These are phyloP conservation scores for Prillingera fragicola DNA, from an alignment of 1,284 basidiomycete genomes.

Conservation along the genomic window DNA sequence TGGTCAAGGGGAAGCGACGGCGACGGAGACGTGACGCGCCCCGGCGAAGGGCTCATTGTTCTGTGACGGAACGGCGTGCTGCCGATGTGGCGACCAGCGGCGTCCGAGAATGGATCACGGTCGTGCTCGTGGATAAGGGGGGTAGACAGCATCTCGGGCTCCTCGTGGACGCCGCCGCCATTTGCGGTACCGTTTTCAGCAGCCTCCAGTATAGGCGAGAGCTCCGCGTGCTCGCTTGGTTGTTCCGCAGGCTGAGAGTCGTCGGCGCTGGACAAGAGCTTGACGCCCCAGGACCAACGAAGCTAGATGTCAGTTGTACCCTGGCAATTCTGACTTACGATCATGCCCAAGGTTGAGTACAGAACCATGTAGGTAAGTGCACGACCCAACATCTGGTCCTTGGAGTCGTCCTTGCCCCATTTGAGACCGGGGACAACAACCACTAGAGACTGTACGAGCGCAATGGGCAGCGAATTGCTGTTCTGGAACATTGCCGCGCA, in stretches of 20 bases:
- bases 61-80: too few relatives aligned
- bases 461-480: slow-evolving; percentile 84
- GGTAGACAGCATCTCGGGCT: too few relatives aligned
- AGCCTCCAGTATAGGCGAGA: too few relatives aligned
- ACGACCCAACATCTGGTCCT: slow-evolving; percentile 82
- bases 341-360: slow-evolving; percentile 90
- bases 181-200: too few relatives aligned
- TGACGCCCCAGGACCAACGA: slow-evolving; percentile 84
- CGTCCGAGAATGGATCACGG: too few relatives aligned
- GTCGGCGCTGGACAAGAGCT: slow-evolving; percentile 67
- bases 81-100: too few relatives aligned
- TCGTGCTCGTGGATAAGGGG: too few relatives aligned
- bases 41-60: too few relatives aligned
- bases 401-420: slow-evolving; percentile 75
- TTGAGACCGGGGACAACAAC: slow-evolving; percentile 73
- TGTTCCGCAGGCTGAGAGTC: too few relatives aligned
- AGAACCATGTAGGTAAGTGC: slow-evolving; percentile 87
- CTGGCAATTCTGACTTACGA: slow-evolving; percentile 53
- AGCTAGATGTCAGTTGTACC: slow-evolving; percentile 51
- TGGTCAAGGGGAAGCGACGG: slow-evolving; percentile 38
- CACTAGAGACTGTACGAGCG: slow-evolving; percentile 77
- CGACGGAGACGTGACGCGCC: slow-evolving; percentile 21
- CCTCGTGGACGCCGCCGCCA: too few relatives aligned
- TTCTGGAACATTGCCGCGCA: slow-evolving; percentile 58
- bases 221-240: too few relatives aligned